Conservation (phyloP, 768 basidiomycete species). For the Lactarius psammicola region DNA sequence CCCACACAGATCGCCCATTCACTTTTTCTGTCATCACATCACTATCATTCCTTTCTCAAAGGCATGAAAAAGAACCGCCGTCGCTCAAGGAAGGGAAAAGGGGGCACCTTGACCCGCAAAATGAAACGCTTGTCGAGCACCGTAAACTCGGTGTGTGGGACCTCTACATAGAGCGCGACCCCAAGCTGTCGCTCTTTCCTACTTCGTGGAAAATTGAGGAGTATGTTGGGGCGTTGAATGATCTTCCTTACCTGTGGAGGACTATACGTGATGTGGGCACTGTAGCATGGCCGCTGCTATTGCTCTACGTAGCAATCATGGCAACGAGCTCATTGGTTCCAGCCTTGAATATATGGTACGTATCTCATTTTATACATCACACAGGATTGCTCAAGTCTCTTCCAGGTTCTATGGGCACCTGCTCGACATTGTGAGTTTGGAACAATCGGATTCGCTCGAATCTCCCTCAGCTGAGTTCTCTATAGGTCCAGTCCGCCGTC, state of each 20-base stretch:
- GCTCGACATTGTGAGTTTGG: slow-evolving; percentile 30
- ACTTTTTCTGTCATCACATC: not conserved
- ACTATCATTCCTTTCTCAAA: not conserved
- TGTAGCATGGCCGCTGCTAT: slow-evolving; percentile 14
- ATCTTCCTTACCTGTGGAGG: slow-evolving; percentile 63
- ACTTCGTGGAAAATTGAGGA: slow-evolving; percentile 49
- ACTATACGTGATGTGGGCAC: slow-evolving; percentile 41
- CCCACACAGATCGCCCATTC: not conserved
- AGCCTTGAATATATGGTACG: slow-evolving; percentile 19
- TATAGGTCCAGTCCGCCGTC: slow-evolving; percentile 23
- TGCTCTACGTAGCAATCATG: slow-evolving; percentile 9
- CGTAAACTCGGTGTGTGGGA: slow-evolving; percentile 73
- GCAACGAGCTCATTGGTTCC: slow-evolving; percentile 8
- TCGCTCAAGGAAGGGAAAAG: not conserved
- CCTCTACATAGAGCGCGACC: slow-evolving; percentile 59
- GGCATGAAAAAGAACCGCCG: slow-evolving; percentile 3
- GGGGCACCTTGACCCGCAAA: slow-evolving; percentile 6
- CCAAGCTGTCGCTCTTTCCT: slow-evolving; percentile 37
- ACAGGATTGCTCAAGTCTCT: not conserved
- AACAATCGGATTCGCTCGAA: not conserved
- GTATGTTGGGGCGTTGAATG: slow-evolving; percentile 46
- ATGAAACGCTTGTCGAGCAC: slow-evolving; percentile 46
- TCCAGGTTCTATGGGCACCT: slow-evolving; percentile 23
- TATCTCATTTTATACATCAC: not conserved
- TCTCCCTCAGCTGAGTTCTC: not conserved